These are phyloP conservation scores for Verbascum thapsus DNA, from an alignment of 257 asterid genomes.

Conservation along the genomic window DNA sequence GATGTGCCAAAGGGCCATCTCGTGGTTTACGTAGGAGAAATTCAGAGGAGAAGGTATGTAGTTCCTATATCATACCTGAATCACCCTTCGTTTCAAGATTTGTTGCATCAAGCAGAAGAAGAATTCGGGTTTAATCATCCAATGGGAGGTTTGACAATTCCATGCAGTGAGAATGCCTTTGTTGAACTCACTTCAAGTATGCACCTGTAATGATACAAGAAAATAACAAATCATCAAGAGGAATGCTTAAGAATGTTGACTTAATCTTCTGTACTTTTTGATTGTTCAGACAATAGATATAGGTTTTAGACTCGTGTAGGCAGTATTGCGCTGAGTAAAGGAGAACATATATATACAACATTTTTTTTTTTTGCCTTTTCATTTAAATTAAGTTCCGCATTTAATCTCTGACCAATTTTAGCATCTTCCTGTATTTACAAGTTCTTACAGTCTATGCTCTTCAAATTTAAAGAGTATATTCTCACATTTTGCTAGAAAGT, in stretches of 20 bases:
- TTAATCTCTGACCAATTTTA: constrained; percentile 14
- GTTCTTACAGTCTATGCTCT: constrained; percentile 1
- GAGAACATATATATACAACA: constrained; percentile 4
- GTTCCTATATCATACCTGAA: constrained; percentile 56
- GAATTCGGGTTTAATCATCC: constrained; percentile 52
- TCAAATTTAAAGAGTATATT: background rate
- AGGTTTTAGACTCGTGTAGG: constrained; percentile 27
- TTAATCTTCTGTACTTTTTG: constrained; percentile 18
- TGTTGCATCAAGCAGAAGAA: constrained; percentile 47
- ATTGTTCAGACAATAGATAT: constrained; percentile 26
- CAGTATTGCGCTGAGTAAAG: constrained; percentile 25
- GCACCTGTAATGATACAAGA: constrained; percentile 28
- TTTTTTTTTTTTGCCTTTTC: background rate
- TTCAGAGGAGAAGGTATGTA: constrained; percentile 43
- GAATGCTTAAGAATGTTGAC: background rate
- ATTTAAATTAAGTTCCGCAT: constrained; percentile 6
- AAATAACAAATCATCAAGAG: too few relatives aligned
- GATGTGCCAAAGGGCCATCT: constrained; percentile 54
- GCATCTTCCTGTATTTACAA: constrained; percentile 19
- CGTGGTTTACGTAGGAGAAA: constrained; percentile 47
- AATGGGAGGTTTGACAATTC: constrained; percentile 47
- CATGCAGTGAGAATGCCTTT: constrained; percentile 51
- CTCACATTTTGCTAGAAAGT: background rate
- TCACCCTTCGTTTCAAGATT: constrained; percentile 49
- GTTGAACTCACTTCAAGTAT: constrained; percentile 45